Conservation (phyloP, 257 asterid species). For the Nicotiana tabacum region DNA sequence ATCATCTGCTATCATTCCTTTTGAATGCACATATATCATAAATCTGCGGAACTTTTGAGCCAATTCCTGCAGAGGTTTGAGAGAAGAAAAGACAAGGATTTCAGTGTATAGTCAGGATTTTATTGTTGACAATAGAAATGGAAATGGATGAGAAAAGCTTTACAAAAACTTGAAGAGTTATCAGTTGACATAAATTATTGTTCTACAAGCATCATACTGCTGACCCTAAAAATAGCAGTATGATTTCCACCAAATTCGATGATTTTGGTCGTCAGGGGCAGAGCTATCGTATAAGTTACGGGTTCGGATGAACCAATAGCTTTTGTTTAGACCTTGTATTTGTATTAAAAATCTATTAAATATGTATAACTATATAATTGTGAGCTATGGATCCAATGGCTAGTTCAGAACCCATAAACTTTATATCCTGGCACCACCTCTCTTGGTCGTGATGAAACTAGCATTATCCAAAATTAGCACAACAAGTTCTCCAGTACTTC, state of each 20-base stretch:
- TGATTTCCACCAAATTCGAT: background rate
- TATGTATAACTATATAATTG: too few relatives aligned
- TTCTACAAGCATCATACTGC: background rate
- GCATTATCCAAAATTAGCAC: background rate
- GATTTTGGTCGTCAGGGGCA: background rate
- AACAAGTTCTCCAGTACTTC: too few relatives aligned
- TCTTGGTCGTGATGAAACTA: background rate
- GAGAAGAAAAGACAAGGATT: constrained; percentile 1
- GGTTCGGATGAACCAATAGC: too few relatives aligned
- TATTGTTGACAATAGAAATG: background rate
- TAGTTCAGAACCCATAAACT: too few relatives aligned
- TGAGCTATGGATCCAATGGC: too few relatives aligned
- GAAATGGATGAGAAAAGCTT: background rate
- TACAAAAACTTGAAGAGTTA: background rate
- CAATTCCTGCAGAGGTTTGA: constrained; percentile 3
- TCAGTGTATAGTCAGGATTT: background rate
- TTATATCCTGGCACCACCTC: too few relatives aligned
- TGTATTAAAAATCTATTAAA: too few relatives aligned
- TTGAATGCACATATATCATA: constrained; percentile 81
- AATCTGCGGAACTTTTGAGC: constrained; percentile 51
- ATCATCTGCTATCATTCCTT: constrained; percentile 82
- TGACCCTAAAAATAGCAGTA: too few relatives aligned
- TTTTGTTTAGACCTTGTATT: too few relatives aligned
- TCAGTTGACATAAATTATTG: background rate
- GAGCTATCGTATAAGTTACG: too few relatives aligned